Base-by-base conservation (phyloP, 208 protist genomes). In the Vickermania spadyakhi region DNA sequence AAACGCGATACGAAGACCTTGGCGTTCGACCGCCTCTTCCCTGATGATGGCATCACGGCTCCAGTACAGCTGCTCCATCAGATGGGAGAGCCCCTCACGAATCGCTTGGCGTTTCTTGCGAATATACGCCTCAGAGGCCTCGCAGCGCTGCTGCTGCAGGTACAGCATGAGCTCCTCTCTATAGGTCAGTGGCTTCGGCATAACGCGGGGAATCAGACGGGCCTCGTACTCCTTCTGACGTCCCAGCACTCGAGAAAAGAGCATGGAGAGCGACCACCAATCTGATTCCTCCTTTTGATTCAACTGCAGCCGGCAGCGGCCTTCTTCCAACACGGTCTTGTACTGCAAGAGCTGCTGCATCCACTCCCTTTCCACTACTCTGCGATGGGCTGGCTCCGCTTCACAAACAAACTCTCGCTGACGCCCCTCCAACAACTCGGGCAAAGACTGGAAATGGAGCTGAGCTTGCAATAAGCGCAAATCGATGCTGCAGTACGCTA, bases 51-150 rank as follows among this genome's bases (percentile, higher is more conserved):
- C 5, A 49, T 78, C 67, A 28, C 72, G 72, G 1, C 53, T 58
- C 66, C 66, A 78, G 54, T 78, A 78, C 56, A 78, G 68, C 18
- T 67, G 54, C 7, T 70, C 52, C 64, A 78, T 60, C 30, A 78
- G 60, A 22, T 22, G 26, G 5, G 27, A 23, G 58, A 78, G 57
- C 18, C 56, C 1, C 28, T 70, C 31, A 51, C 68, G 57, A 18
- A 62, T 28, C 11, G 58, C 58, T 53, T 27, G 21, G 5, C 36
- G 21, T 7, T 30, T n/a, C 5, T 25, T 5, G 36, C n/a, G 13
- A 14, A 54, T 28, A 30, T 18, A 28, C 36, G 64, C 58, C 50
- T 52, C 36, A 22, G 61, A 3, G 0, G 52, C 56, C 29, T 64
- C 42, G 26, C 51, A 22, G 11, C 67, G 58, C 36, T 64, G 60